Conservation (phyloP, 495 filamentous ascomycete species). For the Aspergillus bridgeri region DNA sequence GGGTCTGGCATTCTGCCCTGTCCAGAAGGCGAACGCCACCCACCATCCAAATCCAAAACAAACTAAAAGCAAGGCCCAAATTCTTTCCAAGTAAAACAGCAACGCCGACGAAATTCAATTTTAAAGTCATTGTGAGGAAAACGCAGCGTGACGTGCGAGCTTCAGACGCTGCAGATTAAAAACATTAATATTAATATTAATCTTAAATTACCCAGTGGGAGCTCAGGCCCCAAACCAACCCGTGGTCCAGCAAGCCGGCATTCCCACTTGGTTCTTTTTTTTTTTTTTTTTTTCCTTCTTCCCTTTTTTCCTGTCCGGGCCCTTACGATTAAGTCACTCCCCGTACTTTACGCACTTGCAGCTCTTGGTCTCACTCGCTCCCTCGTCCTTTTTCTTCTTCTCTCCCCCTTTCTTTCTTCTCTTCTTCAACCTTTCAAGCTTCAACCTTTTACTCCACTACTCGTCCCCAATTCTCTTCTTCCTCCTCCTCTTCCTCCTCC, state of each 20-base stretch:
- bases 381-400: slow-evolving; percentile 1
- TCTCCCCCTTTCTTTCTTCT: slow-evolving; percentile 4
- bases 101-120: background rate
- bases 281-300: slow-evolving; percentile 10
- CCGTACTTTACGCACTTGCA: background rate
- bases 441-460: background rate
- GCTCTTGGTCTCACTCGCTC: slow-evolving; percentile 5
- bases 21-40: background rate
- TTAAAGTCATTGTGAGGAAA: background rate
- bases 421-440: slow-evolving; percentile 9
- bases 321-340: background rate
- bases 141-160: slow-evolving; percentile 6
- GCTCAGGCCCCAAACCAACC: slow-evolving; percentile 20
- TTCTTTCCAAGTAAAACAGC: background rate
- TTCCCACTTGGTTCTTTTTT: slow-evolving; percentile 21
- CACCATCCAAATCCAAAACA: background rate
- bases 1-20: no score
- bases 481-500: slow-evolving; percentile 1
- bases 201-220: slow-evolving; percentile 16
- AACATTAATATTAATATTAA: no score
- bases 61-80: background rate
- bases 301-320: slow-evolving; percentile 6
- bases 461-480: background rate
- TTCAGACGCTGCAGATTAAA: slow-evolving; percentile 22
- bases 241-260: slow-evolving; percentile 19